Conservation (phyloP, 2,329 filamentous ascomycete species). For the Xylaria sp. region DNA sequence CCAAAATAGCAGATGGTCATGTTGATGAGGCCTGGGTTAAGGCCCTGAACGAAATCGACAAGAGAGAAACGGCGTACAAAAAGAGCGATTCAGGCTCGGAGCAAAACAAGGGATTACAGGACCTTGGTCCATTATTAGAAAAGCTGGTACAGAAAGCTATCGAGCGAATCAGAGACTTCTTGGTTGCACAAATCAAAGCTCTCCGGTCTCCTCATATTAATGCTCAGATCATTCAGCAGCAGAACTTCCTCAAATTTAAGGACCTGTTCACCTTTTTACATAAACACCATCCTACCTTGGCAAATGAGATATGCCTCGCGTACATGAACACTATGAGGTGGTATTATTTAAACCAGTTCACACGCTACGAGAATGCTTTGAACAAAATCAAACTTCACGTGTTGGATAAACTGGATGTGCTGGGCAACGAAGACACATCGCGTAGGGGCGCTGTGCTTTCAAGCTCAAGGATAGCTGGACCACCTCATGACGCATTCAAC, state of each 20-base stretch:
- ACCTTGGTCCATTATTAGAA: constrained; percentile 83
- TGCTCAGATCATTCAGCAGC: constrained; percentile 94
- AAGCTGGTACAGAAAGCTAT: constrained; percentile 90
- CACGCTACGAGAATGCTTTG: constrained; percentile 81
- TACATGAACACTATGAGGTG: constrained; percentile 99
- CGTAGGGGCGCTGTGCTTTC: constrained; percentile 67
- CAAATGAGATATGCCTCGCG: constrained; percentile 87
- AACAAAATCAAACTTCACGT: constrained; percentile 83
- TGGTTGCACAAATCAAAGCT: constrained; percentile 93
- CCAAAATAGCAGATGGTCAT: constrained; percentile 83
- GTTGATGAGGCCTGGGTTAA: constrained; percentile 91
- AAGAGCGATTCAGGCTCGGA: constrained; percentile 65
- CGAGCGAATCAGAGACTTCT: constrained; percentile 90
- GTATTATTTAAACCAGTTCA: constrained; percentile 95
- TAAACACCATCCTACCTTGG: constrained; percentile 79
- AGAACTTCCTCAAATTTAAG: constrained; percentile 86
- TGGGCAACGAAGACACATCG: constrained; percentile 77
- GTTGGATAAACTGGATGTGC: constrained; percentile 81
- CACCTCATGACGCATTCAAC: constrained; percentile 85
- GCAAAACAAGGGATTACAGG: constrained; percentile 76
- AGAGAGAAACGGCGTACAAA: constrained; percentile 74
- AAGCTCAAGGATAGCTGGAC: constrained; percentile 55
- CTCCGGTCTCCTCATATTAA: constrained; percentile 95
- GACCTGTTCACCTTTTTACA: constrained; percentile 87
- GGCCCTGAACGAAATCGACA: constrained; percentile 77